phyloP scores from a whole-genome alignment of 148 eudicot genomes.

The Persicaria tinctoria region DNA sequence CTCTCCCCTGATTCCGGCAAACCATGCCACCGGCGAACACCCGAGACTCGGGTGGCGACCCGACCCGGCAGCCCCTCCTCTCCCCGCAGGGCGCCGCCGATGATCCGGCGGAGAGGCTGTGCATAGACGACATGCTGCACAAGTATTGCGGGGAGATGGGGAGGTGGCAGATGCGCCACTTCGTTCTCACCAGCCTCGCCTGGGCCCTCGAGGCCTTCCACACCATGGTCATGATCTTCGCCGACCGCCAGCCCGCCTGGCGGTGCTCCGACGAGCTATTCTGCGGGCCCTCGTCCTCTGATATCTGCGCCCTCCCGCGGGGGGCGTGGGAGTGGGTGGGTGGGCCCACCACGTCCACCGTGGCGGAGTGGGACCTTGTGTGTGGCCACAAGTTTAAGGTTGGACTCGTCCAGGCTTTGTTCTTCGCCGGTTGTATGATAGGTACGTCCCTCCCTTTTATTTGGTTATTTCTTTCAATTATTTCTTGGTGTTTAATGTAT shows the following conservation, averaged over 20 bases:
- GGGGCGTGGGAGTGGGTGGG: constrained; percentile 76
- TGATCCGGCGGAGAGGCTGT: constrained; percentile 21
- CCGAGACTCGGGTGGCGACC: neutral
- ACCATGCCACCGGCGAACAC: neutral
- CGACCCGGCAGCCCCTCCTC: neutral
- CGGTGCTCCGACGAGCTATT: constrained; percentile 24
- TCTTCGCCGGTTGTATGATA: constrained; percentile 81
- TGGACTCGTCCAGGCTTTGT: constrained; percentile 75
- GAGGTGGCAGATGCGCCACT: constrained; percentile 69
- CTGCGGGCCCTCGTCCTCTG: constrained; percentile 16
- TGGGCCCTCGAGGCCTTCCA: constrained; percentile 96
- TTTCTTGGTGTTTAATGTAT: too few relatives aligned
- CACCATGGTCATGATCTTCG: constrained; percentile 90
- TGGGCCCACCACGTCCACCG: constrained; percentile 41
- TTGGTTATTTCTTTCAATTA: too few relatives aligned
- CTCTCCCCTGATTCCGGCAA: neutral
- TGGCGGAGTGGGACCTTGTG: constrained; percentile 67
- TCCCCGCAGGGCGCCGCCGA: neutral
- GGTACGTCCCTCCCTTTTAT: constrained; percentile 27
- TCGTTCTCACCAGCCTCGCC: constrained; percentile 63
- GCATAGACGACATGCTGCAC: constrained; percentile 66
- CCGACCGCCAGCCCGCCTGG: constrained; percentile 85
- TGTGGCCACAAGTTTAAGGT: constrained; percentile 73
- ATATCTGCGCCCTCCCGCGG: constrained; percentile 36
- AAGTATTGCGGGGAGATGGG: constrained; percentile 85